These are phyloP conservation scores for Neonectria hederae DNA, from an alignment of 2,329 filamentous ascomycete species.

Conservation along the genomic window DNA sequence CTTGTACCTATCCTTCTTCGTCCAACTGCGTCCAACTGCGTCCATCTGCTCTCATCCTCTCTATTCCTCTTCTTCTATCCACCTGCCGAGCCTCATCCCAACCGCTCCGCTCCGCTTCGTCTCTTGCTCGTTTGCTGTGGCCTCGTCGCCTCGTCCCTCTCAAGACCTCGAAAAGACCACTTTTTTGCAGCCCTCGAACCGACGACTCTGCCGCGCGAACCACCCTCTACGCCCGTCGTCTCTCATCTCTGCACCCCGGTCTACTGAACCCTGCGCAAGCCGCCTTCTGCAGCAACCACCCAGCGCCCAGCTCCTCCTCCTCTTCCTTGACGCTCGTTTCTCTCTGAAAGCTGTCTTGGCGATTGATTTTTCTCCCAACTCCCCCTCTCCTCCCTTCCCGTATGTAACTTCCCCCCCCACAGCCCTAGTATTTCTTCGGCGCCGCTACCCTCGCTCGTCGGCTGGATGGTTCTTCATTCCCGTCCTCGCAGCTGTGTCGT, in stretches of 20 bases:
- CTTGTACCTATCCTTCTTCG: constrained; percentile 16
- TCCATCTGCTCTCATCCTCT: neutral
- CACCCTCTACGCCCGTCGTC: neutral
- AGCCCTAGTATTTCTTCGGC: constrained; percentile 7
- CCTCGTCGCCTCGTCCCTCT: neutral
- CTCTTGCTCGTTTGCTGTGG: neutral
- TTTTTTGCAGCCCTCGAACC: neutral
- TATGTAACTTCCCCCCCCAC: constrained; percentile 27
- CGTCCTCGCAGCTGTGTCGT: constrained; percentile 25
- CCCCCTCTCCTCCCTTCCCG: constrained; percentile 25
- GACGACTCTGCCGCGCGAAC: constrained; percentile 2
- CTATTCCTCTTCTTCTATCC: constrained; percentile 2
- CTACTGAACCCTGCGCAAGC: constrained; percentile 24
- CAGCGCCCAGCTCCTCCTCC: constrained; percentile 26
- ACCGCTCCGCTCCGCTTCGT: constrained; percentile 6
- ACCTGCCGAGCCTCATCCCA: constrained; percentile 14
- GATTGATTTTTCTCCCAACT: constrained; percentile 25
- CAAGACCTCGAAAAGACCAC: neutral
- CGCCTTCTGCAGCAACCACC: constrained; percentile 20
- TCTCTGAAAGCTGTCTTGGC: constrained; percentile 36
- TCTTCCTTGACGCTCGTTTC: constrained; percentile 37
- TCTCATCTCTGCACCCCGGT: constrained; percentile 17
- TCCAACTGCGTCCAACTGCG: neutral
- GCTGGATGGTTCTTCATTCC: constrained; percentile 26
- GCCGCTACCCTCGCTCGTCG: constrained; percentile 11